These are phyloP conservation scores for Rhodomyrtus psidioides DNA, from an alignment of 441 rosid species.

Conservation along the genomic window DNA sequence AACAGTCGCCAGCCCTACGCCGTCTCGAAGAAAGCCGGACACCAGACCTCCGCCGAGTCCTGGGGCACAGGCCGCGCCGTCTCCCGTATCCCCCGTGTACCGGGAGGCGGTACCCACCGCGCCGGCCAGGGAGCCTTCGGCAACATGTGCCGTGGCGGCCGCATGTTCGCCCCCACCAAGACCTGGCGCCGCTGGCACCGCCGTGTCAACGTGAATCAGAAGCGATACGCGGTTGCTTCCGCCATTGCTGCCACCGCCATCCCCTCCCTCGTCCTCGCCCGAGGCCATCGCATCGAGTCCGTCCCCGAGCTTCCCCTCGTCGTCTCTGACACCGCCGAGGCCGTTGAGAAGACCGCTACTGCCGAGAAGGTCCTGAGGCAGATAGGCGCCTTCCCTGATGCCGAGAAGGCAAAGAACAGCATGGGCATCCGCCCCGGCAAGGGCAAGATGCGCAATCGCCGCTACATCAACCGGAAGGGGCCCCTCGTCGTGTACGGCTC, in stretches of 20 bases:
- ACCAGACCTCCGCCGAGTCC: conserved; percentile 12
- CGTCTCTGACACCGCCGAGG: conserved; percentile 55
- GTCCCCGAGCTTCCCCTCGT: conserved; percentile 88
- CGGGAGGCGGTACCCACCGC: conserved; percentile 3
- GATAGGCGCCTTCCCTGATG: conserved; percentile 77
- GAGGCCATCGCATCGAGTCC: conserved; percentile 74
- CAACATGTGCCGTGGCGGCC: conserved; percentile 13
- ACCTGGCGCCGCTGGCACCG: conserved; percentile 99
- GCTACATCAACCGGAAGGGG: conserved; percentile 88
- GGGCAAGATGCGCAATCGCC: conserved; percentile 82
- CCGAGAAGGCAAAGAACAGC: conserved; percentile 89
- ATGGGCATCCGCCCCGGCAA: conserved; percentile 78
- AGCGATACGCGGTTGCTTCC: conserved; percentile 72
- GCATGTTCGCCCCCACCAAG: conserved; percentile 99
- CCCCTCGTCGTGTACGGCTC: conserved; percentile 76
- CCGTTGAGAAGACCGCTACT: conserved; percentile 70
- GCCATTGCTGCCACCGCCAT: conserved; percentile 87
- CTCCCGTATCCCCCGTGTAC: conserved; percentile 11
- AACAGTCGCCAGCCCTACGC: conserved; percentile 10
- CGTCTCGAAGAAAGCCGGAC: conserved; percentile 7
- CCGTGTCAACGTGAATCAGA: conserved; percentile 71
- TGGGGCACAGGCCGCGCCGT: conserved; percentile 13
- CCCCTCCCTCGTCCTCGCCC: conserved; percentile 84
- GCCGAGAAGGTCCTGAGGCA: conserved; percentile 71
- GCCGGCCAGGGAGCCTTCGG: conserved; percentile 12